Evolutionary conservation across 2,329 filamentous ascomycete species (phyloP).

Genomic region (Pyrenochaeta sp.): DNA sequence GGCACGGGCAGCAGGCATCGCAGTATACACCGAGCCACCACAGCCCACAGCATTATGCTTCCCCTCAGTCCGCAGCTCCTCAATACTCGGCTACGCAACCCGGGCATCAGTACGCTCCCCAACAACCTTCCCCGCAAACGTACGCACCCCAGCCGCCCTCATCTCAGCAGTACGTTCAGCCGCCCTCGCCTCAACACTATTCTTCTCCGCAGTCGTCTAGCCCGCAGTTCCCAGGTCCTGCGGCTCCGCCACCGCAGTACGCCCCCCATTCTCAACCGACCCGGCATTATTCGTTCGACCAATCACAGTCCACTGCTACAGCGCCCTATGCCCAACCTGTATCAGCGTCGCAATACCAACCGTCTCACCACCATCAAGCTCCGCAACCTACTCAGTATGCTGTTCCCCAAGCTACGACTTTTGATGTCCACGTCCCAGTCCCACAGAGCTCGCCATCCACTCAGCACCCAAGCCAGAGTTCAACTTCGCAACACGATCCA

Average conservation of each 20-base stretch:
- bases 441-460: slow-evolving; percentile 24
- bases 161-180: slow-evolving; percentile 31
- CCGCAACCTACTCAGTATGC: slow-evolving; percentile 36
- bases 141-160: slow-evolving; percentile 20
- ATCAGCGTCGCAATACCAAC: slow-evolving; percentile 26
- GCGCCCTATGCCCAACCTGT: slow-evolving; percentile 30
- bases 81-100: slow-evolving; percentile 31
- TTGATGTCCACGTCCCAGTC: slow-evolving; percentile 31
- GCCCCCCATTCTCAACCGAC: slow-evolving; percentile 25
- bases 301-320: slow-evolving; percentile 16
- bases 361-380: slow-evolving; percentile 27
- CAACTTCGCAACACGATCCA: slow-evolving; percentile 30
- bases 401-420: slow-evolving; percentile 30
- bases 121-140: slow-evolving; percentile 24
- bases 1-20: slow-evolving; percentile 35
- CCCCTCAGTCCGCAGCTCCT: slow-evolving; percentile 25
- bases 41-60: slow-evolving; percentile 34
- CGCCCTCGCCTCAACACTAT: slow-evolving; percentile 38
- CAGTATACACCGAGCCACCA: slow-evolving; percentile 38
- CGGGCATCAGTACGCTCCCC: slow-evolving; percentile 31
- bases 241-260: slow-evolving; percentile 27
- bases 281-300: slow-evolving; percentile 33
- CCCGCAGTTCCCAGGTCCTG: slow-evolving; percentile 30
- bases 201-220: slow-evolving; percentile 27
- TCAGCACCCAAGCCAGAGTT: slow-evolving; percentile 23